Percentiles rank a stretch among this genome's conserved stretches.
These are phyloP conservation scores for Closterium sp. DNA, from an alignment of 139 green algal species.

Conservation along the genomic window DNA sequence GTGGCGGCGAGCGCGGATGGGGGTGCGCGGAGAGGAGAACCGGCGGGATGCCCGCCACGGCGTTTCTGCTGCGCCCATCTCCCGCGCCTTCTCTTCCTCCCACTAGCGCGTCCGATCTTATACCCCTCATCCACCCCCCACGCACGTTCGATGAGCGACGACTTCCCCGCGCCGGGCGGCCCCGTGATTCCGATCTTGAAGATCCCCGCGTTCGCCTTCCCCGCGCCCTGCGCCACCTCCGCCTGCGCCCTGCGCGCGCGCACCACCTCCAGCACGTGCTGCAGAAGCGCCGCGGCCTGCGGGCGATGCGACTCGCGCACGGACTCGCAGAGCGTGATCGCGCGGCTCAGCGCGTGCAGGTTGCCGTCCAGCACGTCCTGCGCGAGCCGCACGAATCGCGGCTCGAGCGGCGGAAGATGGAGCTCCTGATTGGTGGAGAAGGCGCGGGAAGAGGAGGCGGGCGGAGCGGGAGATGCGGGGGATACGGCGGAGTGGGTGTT, in stretches of 20 bases:
- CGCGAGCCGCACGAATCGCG: neutral
- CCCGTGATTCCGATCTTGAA: slow-evolving; percentile 60
- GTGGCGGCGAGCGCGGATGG: too few relatives aligned
- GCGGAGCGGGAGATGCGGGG: neutral
- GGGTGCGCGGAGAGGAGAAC: too few relatives aligned
- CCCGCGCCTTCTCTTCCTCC: neutral
- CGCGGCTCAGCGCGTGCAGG: slow-evolving; percentile 27
- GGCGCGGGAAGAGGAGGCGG: neutral
- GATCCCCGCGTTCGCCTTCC: neutral
- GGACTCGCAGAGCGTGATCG: slow-evolving; percentile 62
- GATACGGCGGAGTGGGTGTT: neutral
- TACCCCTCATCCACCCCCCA: neutral
- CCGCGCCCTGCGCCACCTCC: neutral
- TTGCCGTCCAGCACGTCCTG: neutral
- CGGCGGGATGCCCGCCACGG: too few relatives aligned
- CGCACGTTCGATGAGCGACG: slow-evolving; percentile 61
- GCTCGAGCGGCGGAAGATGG: neutral
- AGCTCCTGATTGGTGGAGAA: neutral
- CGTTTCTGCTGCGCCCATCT: too few relatives aligned
- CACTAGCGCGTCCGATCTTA: neutral
- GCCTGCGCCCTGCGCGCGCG: slow-evolving; percentile 11
- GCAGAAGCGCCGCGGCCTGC: slow-evolving; percentile 59
- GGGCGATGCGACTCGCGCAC: slow-evolving; percentile 44
- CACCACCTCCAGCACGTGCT: slow-evolving; percentile 28
- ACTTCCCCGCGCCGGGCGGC: slow-evolving; percentile 63